phyloP scores from a whole-genome alignment of 192 early-diverging fungal species.

The Coemansia sp. region DNA sequence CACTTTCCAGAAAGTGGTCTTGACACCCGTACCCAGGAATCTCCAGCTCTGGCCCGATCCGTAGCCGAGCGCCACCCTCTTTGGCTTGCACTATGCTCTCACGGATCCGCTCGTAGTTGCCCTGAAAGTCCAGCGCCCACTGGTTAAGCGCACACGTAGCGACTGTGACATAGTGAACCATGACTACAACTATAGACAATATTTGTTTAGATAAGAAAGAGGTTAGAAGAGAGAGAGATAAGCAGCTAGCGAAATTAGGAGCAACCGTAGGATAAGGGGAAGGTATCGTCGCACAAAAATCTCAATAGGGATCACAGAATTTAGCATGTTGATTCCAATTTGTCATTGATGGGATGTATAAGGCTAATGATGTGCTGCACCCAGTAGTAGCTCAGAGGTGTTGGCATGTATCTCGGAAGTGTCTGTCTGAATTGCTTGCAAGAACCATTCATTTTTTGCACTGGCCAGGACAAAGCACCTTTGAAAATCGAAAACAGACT shows the following conservation, averaged over 20 bases:
- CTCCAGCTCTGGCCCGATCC: slow-evolving; percentile 96
- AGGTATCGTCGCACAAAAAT: not conserved
- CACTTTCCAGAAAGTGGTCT: slow-evolving; percentile 96
- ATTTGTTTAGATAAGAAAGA: not conserved
- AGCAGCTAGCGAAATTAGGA: not conserved
- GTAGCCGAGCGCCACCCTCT: slow-evolving; percentile 71
- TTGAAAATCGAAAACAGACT: too few relatives aligned
- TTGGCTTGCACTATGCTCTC: slow-evolving; percentile 86
- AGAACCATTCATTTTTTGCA: too few relatives aligned
- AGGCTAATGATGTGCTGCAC: too few relatives aligned
- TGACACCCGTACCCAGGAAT: slow-evolving; percentile 98
- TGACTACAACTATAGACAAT: not conserved
- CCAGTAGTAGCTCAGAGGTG: too few relatives aligned
- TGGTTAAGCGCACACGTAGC: slow-evolving; percentile 85
- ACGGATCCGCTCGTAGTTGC: slow-evolving; percentile 86
- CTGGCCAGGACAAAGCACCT: too few relatives aligned
- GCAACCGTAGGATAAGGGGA: not conserved
- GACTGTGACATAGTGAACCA: slow-evolving; percentile 66
- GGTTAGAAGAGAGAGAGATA: not conserved
- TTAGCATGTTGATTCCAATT: too few relatives aligned
- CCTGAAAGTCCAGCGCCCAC: slow-evolving; percentile 97
- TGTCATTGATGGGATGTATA: too few relatives aligned
- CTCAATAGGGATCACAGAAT: not conserved
- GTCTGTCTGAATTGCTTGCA: too few relatives aligned
- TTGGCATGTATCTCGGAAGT: too few relatives aligned